These are phyloP conservation scores for Misopates orontium DNA, from an alignment of 257 asterid genomes.

Conservation along the genomic window DNA sequence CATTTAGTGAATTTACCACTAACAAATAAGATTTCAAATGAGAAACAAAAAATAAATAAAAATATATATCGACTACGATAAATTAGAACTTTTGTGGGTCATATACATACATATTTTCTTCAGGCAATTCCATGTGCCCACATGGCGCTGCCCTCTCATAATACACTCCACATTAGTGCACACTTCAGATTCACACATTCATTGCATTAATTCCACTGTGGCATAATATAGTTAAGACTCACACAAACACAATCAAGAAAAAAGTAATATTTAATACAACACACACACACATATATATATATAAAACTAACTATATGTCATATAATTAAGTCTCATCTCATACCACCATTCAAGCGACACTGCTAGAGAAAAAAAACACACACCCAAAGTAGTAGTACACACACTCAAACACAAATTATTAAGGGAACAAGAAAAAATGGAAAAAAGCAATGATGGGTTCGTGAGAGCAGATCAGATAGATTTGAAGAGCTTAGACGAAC, in stretches of 20 bases:
- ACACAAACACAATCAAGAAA: neutral
- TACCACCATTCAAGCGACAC: slow-evolving; percentile 1
- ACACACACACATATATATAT: too few species aligned
- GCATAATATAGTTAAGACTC: neutral
- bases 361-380: slow-evolving; percentile 8
- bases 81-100: slow-evolving; percentile 25
- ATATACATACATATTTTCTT: slow-evolving; percentile 33
- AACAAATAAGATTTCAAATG: too few species aligned
- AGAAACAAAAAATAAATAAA: neutral
- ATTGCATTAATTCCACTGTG: neutral
- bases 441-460: slow-evolving; percentile 70
- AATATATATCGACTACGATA: too few species aligned
- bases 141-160: slow-evolving; percentile 49
- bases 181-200: neutral
- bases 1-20: too few species aligned
- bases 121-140: slow-evolving; percentile 69
- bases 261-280: too few species aligned
- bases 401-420: neutral
- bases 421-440: slow-evolving; percentile 36
- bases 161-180: neutral
- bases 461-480: slow-evolving; percentile 92
- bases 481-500: slow-evolving; percentile 85
- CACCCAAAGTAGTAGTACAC: neutral
- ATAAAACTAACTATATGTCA: too few species aligned
- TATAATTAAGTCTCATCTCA: too few species aligned